A percentile compares a stretch with the other conserved stretches of the same genome.
Conservation (phyloP, 129 eudicot genomes). For the Daucus carota region DH1_v3.0 NC_030381.2:9815001-9815500, state of each 20-base stretch:
- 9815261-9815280: constrained; percentile 9
- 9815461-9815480: too few relatives aligned
- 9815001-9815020: not conserved
- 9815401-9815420: too few relatives aligned
- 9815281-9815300: constrained; percentile 8
- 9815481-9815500: too few relatives aligned
- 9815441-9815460: too few relatives aligned
- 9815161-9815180: not conserved
- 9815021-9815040: not conserved
- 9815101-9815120: not conserved
- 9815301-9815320: constrained; percentile 7
- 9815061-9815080: not conserved
- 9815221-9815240: not conserved
- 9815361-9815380: constrained; percentile 11
- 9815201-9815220: not conserved
- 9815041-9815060: not conserved
- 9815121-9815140: not conserved
- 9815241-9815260: constrained; percentile 1
- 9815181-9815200: not conserved
- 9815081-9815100: not conserved
- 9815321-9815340: not conserved
- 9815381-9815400: constrained; percentile 9
- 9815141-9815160: not conserved
- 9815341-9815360: constrained; percentile 9
- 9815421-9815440: not conserved